phyloP scores from a whole-genome alignment of 441 rosid species.

The Oxalis stricta region DNA sequence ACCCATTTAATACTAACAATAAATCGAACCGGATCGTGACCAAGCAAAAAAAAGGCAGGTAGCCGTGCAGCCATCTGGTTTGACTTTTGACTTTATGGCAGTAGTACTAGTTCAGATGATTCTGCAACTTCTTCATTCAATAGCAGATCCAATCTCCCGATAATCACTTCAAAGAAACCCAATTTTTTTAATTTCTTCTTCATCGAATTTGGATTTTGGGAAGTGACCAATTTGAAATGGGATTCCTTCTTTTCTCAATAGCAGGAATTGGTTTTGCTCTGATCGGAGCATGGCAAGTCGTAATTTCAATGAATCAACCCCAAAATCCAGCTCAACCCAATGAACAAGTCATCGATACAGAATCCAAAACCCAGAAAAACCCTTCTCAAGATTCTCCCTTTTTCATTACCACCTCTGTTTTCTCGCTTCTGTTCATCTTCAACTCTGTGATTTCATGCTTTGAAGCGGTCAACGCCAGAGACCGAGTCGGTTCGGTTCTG shows the following conservation, averaged over 20 bases:
- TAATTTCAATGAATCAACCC: constrained; percentile 19
- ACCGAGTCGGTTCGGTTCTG: constrained; percentile 51
- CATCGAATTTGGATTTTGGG: no score
- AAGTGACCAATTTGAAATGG: constrained; percentile 35
- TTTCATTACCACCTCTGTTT: constrained; percentile 14
- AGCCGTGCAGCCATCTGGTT: no score
- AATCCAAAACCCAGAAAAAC: constrained; percentile 1
- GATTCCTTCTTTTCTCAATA: constrained; percentile 26
- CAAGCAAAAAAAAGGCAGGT: no score
- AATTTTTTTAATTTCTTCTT: no score
- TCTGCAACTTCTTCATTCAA: no score
- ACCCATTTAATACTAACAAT: no score
- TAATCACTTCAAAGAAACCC: no score
- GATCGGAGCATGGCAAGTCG: constrained; percentile 39
- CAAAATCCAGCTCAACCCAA: constrained; percentile 8
- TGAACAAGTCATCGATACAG: constrained; percentile 1
- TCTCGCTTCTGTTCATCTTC: constrained; percentile 34
- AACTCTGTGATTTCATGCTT: constrained; percentile 48
- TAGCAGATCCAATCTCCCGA: no score
- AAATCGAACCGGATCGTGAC: no score
- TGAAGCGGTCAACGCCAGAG: constrained; percentile 30
- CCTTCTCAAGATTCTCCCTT: constrained; percentile 10
- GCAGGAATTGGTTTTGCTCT: constrained; percentile 46
- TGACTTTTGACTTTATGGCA: no score
- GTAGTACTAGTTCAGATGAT: no score